phyloP scores from a whole-genome alignment of 2,329 filamentous ascomycete genomes.

The Reticulascus tulasneorum region DNA sequence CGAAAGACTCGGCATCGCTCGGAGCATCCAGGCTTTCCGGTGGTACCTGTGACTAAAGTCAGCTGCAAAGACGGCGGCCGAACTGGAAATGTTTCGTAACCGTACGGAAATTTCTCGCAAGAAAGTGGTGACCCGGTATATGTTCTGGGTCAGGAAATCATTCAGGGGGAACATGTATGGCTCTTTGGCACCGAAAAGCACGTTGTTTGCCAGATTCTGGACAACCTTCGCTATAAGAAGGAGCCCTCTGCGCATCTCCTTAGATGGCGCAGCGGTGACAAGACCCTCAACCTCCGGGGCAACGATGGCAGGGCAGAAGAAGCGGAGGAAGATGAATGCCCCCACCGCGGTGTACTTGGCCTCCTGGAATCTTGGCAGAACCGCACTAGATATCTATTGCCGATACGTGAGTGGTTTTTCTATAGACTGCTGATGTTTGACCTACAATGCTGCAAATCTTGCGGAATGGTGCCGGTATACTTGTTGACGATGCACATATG shows the following conservation, averaged over 20 bases:
- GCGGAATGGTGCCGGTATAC: conserved; percentile 60
- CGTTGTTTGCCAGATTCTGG: conserved; percentile 69
- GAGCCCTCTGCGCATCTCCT: conserved; percentile 65
- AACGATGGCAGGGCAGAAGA: conserved; percentile 70
- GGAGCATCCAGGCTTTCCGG: conserved; percentile 41
- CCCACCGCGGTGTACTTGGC: conserved; percentile 70
- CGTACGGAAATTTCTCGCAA: conserved; percentile 63
- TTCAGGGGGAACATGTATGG: conserved; percentile 70
- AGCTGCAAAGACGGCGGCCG: no score
- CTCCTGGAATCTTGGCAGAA: conserved; percentile 60
- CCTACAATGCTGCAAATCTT: conserved; percentile 64
- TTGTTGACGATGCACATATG: conserved; percentile 59
- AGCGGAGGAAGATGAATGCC: conserved; percentile 67
- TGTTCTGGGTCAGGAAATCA: conserved; percentile 64
- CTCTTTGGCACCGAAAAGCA: conserved; percentile 68
- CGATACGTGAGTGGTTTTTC: no score
- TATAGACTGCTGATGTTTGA: no score
- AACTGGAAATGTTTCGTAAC: no score
- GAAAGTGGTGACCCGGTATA: conserved; percentile 64
- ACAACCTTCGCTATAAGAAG: conserved; percentile 68
- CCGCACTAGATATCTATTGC: conserved; percentile 61
- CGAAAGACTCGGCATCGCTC: conserved; percentile 49
- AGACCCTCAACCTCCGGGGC: conserved; percentile 65
- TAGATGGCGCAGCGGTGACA: conserved; percentile 57
- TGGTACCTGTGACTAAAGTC: conserved; percentile 34